Evolutionary conservation across 257 asterid genomes (phyloP), one percentile per base, ranked within the genome.

Genomic region (Prunella vulgaris): DNA sequence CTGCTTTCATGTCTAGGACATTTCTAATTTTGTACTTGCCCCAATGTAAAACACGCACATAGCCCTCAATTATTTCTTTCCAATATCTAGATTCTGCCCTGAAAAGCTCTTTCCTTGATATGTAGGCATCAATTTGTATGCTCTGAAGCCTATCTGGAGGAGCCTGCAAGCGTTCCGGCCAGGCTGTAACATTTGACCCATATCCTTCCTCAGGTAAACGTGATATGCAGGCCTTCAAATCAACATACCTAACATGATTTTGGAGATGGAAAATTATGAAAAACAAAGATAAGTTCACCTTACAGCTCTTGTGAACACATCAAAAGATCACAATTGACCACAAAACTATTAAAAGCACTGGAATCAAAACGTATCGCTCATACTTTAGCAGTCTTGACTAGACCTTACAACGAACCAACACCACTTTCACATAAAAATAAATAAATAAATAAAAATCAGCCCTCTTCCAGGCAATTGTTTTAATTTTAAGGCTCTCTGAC

Each of bases 1-100:
- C 96, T 56, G 99, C 99, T 84, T 86, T 86, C 99, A 93, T 93
- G 86, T 88, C 99, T 87, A 90, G 60, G 64, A 93, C 99, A 79
- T 93, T 93, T 79, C 99, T 83, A 52, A 86, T 68, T 76, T 86
- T 83, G 74, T 22, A 76, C 54, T 80, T 70, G 25, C 89, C 83
- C 97, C 97, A 90, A 28, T 74, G 85, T 33, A 86, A 69, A 42
- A 52, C 88, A 5, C 85, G 87, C 30, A 93, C 85, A 76, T 80
- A 87, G 74, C 96, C 74, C 22, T 53, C 85, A 25, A 93, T 77
- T 69, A 88, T 85, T 86, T 88, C 95, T 68, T 78, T 83, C 97
- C 99, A 93, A 71, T 85, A 93, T 70, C 78, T 87, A 30, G 89
- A 79, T 77, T 90, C 96, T 40, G 96, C 96, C 76, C 64, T 82